Evolutionary conservation across 805 yeast genomes (phyloP).

Genomic region (Saccharomycopsis schoenii): DNA sequence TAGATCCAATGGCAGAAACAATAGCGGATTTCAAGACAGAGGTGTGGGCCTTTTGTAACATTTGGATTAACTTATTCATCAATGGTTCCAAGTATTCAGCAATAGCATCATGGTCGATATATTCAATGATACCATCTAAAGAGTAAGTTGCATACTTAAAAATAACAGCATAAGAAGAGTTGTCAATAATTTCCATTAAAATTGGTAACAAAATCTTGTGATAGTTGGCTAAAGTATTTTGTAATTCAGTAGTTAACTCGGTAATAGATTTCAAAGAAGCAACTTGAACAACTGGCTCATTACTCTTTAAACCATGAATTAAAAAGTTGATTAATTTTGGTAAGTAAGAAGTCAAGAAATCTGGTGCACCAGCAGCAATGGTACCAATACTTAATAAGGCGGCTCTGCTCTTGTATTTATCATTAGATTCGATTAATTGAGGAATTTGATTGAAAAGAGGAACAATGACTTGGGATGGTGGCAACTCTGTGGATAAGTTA

Average conservation of each 20-base stretch:
- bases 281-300: conserved; percentile 63
- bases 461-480: conserved; percentile 83
- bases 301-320: conserved; percentile 67
- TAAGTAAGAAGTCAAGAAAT: conserved; percentile 68
- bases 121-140: conserved; percentile 84
- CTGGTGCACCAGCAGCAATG: conserved; percentile 90
- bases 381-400: conserved; percentile 74
- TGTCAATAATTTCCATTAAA: conserved; percentile 77
- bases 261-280: conserved; percentile 79
- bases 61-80: conserved; percentile 78
- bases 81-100: conserved; percentile 74
- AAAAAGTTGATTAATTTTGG: conserved; percentile 64
- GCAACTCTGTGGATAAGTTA: conserved; percentile 70
- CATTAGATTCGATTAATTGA: conserved; percentile 47
- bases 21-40: conserved; percentile 63
- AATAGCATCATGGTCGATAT: conserved; percentile 80
- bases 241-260: conserved; percentile 73
- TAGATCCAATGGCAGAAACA: conserved; percentile 94
- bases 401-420: conserved; percentile 77
- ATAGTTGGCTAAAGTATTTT: conserved; percentile 73
- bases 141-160: conserved; percentile 89
- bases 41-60: conserved; percentile 70
- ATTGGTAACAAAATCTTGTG: conserved; percentile 79
- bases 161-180: conserved; percentile 71
- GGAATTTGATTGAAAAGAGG: conserved; percentile 64